Conservation (phyloP, 139 green algal species). For the Bryopsis sp. region DNA sequence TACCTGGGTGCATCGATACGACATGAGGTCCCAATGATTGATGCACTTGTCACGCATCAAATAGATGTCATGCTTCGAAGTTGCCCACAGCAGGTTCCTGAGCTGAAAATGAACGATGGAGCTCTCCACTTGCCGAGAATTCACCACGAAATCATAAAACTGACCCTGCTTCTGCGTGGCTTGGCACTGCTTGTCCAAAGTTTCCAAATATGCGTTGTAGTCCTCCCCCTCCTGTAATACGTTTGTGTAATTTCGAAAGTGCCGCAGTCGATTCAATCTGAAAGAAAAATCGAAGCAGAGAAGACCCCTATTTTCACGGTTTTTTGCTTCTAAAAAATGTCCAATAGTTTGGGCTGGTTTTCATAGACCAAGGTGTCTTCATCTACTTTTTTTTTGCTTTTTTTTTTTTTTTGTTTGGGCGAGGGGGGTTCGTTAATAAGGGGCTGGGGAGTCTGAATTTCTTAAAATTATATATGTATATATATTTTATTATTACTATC, state of each 20-base stretch:
- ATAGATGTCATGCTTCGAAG: conserved; percentile 71
- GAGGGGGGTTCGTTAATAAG: no score
- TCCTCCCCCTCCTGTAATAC: conserved; percentile 26
- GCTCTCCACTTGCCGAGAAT: conserved; percentile 50
- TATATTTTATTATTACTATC: no score
- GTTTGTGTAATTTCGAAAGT: conserved; percentile 89
- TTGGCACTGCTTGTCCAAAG: neutral
- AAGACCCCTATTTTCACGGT: no score
- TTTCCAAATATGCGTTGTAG: conserved; percentile 21
- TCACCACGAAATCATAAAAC: conserved; percentile 54
- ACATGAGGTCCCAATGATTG: conserved; percentile 58
- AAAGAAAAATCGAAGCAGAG: neutral
- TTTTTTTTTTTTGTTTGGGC: no score
- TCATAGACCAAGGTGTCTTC: neutral
- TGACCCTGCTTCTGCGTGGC: neutral
- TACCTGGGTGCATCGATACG: conserved; percentile 19
- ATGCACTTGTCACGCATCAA: conserved; percentile 62
- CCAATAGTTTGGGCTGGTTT: neutral
- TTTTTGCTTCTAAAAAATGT: no score
- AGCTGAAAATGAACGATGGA: conserved; percentile 91
- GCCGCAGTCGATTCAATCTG: conserved; percentile 30
- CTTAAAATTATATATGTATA: no score
- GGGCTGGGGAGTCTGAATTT: no score
- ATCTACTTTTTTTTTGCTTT: no score
- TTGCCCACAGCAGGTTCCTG: conserved; percentile 81